Evolutionary conservation across 345 rosid genomes (phyloP), one percentile per base, ranked within the genome.

Genomic region (Aethionema arabicum): DNA sequence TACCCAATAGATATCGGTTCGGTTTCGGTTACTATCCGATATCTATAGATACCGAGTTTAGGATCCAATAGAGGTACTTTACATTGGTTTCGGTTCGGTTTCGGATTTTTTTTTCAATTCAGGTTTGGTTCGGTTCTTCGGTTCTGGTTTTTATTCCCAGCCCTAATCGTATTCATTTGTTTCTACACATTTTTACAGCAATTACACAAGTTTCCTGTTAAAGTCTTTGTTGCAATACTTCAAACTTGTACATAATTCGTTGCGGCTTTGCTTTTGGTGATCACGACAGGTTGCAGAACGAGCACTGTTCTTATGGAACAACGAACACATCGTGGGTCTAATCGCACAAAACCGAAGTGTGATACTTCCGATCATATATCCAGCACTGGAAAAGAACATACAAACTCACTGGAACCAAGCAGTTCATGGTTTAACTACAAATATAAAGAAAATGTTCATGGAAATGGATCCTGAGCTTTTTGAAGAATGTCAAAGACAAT

Each of bases 241-340:
- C 47, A 43, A 43, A 12, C 3, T 1, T 50, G 48, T 13, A 11
- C 15, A 31, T 8, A 21, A 10, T 33, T 59, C 5, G n/a, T n/a
- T 31, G 60, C 52, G 42, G 32, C 44, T 11, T 40, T 57, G 38
- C 38, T 5, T 35, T 5, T 35, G 0, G 11, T 8, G 10, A 40
- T 40, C 11, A 56, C 36, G 64, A 55, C 77, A 89, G 95, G 96
- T 89, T 55, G 93, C 91, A 45, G 96, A 89, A 74, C 76, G 91
- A 67, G 88, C 93, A 35, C 59, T 88, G 74, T 86, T 86, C 79
- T 76, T 88, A 56, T 88, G 93, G 96, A 89, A 89, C 83, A 89
- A 89, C 12, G 91, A 89, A 74, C 91, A 86, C 72, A 86, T 89
- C 0, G 95, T 84, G 75, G 80, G 75, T 58, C 85, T 89, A n/a